Evolutionary conservation across 73 alveolate species (phyloP).

Genomic region (Paraurostyla sp.): DNA sequence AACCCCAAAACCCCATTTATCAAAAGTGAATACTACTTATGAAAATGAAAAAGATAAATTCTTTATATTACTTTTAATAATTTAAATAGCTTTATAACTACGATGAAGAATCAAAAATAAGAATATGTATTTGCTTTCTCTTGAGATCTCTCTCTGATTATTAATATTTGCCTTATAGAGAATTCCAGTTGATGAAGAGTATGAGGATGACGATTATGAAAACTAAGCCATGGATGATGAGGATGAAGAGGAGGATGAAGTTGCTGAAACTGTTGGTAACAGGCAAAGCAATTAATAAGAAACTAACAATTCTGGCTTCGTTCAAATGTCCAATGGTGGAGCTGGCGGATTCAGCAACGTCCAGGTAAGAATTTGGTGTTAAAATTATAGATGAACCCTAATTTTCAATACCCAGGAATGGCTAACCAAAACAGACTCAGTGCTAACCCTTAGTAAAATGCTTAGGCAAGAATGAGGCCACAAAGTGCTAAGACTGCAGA

Average conservation of each 20-base stretch:
- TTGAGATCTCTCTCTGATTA: background rate
- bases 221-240: background rate
- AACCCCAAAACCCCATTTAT: conserved; percentile 36
- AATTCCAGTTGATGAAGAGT: conserved; percentile 32
- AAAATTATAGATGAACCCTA: conserved; percentile 5
- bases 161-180: background rate
- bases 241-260: conserved; percentile 53
- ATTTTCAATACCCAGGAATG: conserved; percentile 22
- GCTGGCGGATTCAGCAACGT: conserved; percentile 33
- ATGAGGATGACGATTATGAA: conserved; percentile 30
- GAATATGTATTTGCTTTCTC: background rate
- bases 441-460: background rate
- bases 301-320: background rate
- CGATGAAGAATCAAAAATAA: background rate
- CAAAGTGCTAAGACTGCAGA: conserved; percentile 10
- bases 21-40: background rate
- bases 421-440: background rate
- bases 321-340: background rate
- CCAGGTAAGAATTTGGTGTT: background rate
- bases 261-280: background rate
- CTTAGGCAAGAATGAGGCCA: conserved; percentile 16
- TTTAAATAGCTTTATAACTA: background rate
- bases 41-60: background rate
- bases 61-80: background rate
- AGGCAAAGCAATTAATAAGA: background rate